Base-by-base conservation (phyloP, 2,329 filamentous ascomycete species). In the Botrytis tulipae region DNA sequence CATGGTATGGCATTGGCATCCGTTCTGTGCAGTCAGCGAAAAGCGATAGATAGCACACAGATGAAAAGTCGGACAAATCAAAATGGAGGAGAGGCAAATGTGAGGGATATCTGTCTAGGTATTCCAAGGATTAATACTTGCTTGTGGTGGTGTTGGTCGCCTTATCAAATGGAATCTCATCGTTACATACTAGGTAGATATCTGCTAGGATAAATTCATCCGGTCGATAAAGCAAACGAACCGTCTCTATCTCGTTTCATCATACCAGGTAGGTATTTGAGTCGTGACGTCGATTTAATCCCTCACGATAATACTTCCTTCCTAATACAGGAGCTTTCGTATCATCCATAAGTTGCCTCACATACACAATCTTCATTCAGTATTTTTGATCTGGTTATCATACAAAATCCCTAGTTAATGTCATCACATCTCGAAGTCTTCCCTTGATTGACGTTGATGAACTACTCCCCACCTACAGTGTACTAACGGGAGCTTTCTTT, bases 101-200 rank as follows among this genome's bases (percentile, higher is more conserved):
- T 20, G n/a, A 46, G 18, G 9, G 48, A 51, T 5, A 12, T 9
- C 9, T 12, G 0, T 0, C 37, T 40, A 40, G 37, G 37, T 7
- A 46, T 48, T 20, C 40, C 59, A n/a, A 61, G 59, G 59, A 61
- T 61, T n/a, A 61, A 40, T 40, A 61, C 59, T 61, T 61, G 59
- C 59, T 61, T 61, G 9, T 35, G 29, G 22, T 3, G 29, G n/a
- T 37, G 29, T 25, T 22, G 32, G 10, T 20, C 44, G 42, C 42
- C 42, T 44, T 44, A 44, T 44, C 42, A 44, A 44, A 44, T 44
- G 42, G 42, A 8, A 44, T 44, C 18, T 5, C 18, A 44, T 44
- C 18, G 42, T 44, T 44, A 20, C 18, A 44, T 18, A 44, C 42
- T n/a, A n/a, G 1, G 35, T 37, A 44, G 18, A 1, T 44, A 44